Conservation (phyloP, 352 stramenopile species). For the Globisporangium echinulatum region DNA sequence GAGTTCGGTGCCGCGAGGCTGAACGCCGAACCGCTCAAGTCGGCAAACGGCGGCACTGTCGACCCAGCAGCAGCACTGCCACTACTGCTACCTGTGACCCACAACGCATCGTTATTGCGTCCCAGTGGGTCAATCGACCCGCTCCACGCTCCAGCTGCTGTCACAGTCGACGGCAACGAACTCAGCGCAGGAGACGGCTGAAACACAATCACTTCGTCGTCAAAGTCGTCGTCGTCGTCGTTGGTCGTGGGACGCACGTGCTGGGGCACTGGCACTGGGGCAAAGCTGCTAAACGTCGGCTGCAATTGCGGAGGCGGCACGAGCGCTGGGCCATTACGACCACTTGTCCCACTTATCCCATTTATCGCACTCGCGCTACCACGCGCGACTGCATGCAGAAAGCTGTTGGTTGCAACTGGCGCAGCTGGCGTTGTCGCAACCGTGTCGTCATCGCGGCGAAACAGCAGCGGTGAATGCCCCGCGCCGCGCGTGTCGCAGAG, state of each 20-base stretch:
- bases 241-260: slow-evolving; percentile 10
- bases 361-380: too few relatives aligned
- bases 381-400: slow-evolving; percentile 8
- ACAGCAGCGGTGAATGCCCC: slow-evolving; percentile 45
- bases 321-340: too few relatives aligned
- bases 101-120: too few relatives aligned
- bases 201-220: slow-evolving; percentile 85
- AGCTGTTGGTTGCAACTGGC: slow-evolving; percentile 10
- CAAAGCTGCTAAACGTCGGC: slow-evolving; percentile 23
- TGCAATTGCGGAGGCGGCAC: slow-evolving; percentile 2
- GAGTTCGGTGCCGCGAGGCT: slow-evolving; percentile 16
- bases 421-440: slow-evolving; percentile 1
- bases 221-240: slow-evolving; percentile 70
- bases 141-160: neutral
- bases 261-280: neutral
- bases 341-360: too few relatives aligned
- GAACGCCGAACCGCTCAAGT: slow-evolving; percentile 11
- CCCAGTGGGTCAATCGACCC: too few relatives aligned
- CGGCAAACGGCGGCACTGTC: slow-evolving; percentile 15
- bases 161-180: slow-evolving; percentile 10
- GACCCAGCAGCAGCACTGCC: slow-evolving; percentile 1
- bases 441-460: slow-evolving; percentile 20
- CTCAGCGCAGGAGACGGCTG: slow-evolving; percentile 44
- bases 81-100: slow-evolving; percentile 12
- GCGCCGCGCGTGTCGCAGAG: slow-evolving; percentile 48